Percentiles rank a stretch among this genome's conserved stretches.
These are phyloP conservation scores for Nowakowskiella sp. DNA, from an alignment of 192 early-diverging fungal species.

Conservation along the genomic window DNA sequence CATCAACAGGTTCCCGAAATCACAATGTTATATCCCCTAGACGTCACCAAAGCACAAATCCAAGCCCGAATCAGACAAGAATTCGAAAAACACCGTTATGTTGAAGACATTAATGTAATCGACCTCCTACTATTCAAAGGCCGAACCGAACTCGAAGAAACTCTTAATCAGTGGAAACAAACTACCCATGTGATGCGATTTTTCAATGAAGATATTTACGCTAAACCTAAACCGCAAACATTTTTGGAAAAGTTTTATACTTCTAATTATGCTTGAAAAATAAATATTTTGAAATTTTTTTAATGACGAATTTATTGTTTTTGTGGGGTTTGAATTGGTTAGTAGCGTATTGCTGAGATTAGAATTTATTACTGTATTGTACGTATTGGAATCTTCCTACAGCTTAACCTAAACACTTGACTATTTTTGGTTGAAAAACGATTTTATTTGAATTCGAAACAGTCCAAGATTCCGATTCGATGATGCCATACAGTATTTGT, in stretches of 20 bases:
- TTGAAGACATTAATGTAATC: constrained; percentile 63
- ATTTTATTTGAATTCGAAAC: too few relatives aligned
- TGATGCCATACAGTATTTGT: too few relatives aligned
- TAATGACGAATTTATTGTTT: too few relatives aligned
- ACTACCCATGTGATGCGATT: constrained; percentile 78
- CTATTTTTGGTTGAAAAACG: too few relatives aligned
- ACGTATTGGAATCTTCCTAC: too few relatives aligned
- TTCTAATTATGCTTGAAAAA: too few relatives aligned
- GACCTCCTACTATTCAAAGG: constrained; percentile 87
- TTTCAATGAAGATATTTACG: constrained; percentile 68
- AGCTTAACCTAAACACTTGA: too few relatives aligned
- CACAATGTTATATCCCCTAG: constrained; percentile 63
- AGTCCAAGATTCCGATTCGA: too few relatives aligned
- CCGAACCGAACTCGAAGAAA: constrained; percentile 78
- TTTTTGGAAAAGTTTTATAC: constrained; percentile 78
- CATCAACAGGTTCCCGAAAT: constrained; percentile 67
- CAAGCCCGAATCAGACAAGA: constrained; percentile 80
- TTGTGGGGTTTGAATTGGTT: too few relatives aligned
- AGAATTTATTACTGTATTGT: too few relatives aligned
- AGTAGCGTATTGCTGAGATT: too few relatives aligned
- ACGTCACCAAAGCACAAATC: constrained; percentile 60
- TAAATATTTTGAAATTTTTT: too few relatives aligned
- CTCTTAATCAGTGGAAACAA: constrained; percentile 89
- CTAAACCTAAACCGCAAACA: constrained; percentile 55
- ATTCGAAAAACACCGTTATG: constrained; percentile 77